phyloP scores from a whole-genome alignment of 2,329 filamentous ascomycete species.

The Camptophora hylomeconis region DNA sequence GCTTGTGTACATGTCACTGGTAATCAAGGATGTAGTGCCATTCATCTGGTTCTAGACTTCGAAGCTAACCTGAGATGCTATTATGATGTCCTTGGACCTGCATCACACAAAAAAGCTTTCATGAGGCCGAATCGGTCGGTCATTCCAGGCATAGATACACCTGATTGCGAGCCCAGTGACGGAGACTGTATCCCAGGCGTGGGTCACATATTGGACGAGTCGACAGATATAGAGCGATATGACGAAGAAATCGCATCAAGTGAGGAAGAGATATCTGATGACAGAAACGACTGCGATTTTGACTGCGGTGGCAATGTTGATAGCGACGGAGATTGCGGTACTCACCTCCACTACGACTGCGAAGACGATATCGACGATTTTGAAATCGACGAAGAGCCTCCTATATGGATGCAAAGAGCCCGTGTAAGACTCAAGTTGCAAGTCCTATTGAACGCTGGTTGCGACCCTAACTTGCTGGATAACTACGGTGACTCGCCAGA shows the following conservation, averaged over 20 bases:
- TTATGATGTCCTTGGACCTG: neutral
- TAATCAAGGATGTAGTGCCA: conserved; percentile 1
- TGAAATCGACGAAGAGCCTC: conserved; percentile 1
- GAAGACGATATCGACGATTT: neutral
- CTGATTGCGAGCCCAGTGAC: too few species aligned
- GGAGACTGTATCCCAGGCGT: too few species aligned
- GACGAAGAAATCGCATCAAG: neutral
- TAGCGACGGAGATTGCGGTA: neutral
- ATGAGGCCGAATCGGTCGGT: neutral
- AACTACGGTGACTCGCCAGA: neutral
- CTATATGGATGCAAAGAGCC: conserved; percentile 1
- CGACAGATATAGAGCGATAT: neutral
- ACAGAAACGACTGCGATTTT: neutral
- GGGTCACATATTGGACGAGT: neutral
- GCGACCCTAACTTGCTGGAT: conserved; percentile 3
- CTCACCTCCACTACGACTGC: neutral
- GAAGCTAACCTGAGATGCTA: neutral
- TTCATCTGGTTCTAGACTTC: conserved; percentile 1
- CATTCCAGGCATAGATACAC: too few species aligned
- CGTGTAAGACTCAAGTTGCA: conserved; percentile 3
- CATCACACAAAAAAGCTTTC: neutral
- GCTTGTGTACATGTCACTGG: conserved; percentile 2
- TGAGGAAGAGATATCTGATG: neutral
- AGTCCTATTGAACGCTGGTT: conserved; percentile 2
- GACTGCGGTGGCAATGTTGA: conserved; percentile 1